Percentiles rank a stretch among this genome's conserved stretches.
phyloP scores from a whole-genome alignment of 768 basidiomycete species.

The Mycena metata region DNA sequence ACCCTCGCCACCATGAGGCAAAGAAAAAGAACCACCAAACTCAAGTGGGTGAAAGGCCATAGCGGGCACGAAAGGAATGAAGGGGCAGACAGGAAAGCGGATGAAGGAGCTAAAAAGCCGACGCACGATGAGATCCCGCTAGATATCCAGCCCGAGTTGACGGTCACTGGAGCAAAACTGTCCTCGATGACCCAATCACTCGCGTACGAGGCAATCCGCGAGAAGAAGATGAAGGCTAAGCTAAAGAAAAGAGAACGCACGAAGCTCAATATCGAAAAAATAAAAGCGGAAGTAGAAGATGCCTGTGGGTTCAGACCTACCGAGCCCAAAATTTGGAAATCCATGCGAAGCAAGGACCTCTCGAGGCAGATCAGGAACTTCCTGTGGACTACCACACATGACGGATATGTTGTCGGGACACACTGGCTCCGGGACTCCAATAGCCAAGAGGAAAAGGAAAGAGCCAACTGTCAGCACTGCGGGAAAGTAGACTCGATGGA shows the following conservation, averaged over 20 bases:
- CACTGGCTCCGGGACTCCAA: slow-evolving; percentile 31
- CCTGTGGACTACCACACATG: slow-evolving; percentile 40
- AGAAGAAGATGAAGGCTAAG: slow-evolving; percentile 2
- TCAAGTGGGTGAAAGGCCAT: slow-evolving; percentile 47
- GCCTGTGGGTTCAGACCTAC: neutral
- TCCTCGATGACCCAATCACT: slow-evolving; percentile 36
- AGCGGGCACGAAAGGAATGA: slow-evolving; percentile 39
- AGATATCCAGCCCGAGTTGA: neutral
- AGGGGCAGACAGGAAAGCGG: slow-evolving; percentile 41
- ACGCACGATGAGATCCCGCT: neutral
- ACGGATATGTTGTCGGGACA: slow-evolving; percentile 37
- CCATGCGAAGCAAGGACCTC: slow-evolving; percentile 31
- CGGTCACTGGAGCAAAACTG: slow-evolving; percentile 33
- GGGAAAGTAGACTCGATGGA: slow-evolving; percentile 32
- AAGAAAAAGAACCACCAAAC: slow-evolving; percentile 29
- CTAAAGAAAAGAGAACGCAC: slow-evolving; percentile 13
- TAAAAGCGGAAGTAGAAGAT: slow-evolving; percentile 20
- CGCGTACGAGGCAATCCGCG: slow-evolving; percentile 33
- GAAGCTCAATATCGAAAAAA: slow-evolving; percentile 1
- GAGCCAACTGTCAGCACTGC: slow-evolving; percentile 32
- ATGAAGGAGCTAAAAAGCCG: slow-evolving; percentile 30
- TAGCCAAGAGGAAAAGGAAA: slow-evolving; percentile 5
- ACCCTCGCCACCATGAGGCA: slow-evolving; percentile 27
- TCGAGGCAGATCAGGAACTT: slow-evolving; percentile 9
- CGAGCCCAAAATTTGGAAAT: slow-evolving; percentile 28